Percentiles rank a stretch among this genome's conserved stretches.
phyloP scores from a whole-genome alignment of 2,329 filamentous ascomycete genomes.

The Lizonia empirigonia region DNA sequence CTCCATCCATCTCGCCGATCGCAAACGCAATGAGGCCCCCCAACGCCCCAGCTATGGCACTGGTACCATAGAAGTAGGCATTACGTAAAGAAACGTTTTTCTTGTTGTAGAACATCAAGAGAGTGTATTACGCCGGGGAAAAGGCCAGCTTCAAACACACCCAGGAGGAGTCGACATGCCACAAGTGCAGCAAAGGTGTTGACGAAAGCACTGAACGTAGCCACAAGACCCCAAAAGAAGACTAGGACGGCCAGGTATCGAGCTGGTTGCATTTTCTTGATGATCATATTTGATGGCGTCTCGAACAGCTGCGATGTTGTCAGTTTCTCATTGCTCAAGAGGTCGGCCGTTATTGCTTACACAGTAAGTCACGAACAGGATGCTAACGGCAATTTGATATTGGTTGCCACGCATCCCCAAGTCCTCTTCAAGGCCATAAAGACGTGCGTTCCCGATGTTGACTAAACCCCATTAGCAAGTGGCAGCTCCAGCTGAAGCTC shows the following conservation, averaged over 20 bases:
- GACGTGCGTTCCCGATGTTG: constrained; percentile 51
- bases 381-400: constrained; percentile 32
- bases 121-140: constrained; percentile 37
- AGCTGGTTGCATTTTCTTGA: constrained; percentile 50
- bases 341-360: constrained; percentile 14
- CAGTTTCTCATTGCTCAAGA: constrained; percentile 17
- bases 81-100: constrained; percentile 57
- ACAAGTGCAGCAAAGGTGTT: constrained; percentile 35
- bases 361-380: constrained; percentile 34
- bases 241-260: constrained; percentile 32
- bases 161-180: constrained; percentile 36
- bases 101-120: constrained; percentile 38
- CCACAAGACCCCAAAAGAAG: constrained; percentile 33
- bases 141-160: constrained; percentile 37
- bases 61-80: constrained; percentile 60
- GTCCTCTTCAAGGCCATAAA: constrained; percentile 26
- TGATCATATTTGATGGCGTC: constrained; percentile 53
- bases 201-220: constrained; percentile 32
- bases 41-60: constrained; percentile 60
- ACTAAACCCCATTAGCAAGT: constrained; percentile 9
- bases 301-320: constrained; percentile 50
- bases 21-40: constrained; percentile 47
- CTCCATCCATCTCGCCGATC: constrained; percentile 33
- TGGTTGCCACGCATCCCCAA: constrained; percentile 28
- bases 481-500: neutral